A percentile compares a stretch with the other conserved stretches of the same genome.
Evolutionary conservation across 1,139 yeast genomes (phyloP).

Genomic region (Hansenula lynferdii): DNA sequence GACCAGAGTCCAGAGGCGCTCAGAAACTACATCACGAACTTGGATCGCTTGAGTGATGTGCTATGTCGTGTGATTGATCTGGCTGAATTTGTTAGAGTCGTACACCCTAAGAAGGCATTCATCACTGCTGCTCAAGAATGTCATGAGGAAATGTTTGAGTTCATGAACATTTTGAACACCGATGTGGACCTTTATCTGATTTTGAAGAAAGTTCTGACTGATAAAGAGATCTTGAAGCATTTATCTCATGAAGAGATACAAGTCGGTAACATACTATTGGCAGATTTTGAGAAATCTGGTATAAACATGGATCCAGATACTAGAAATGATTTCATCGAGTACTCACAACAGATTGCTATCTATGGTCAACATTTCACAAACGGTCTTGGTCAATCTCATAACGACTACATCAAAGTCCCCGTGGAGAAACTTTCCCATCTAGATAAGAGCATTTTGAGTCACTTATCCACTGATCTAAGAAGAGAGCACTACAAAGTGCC

Average conservation of each 20-base stretch:
- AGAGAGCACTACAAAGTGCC: slow-evolving; percentile 48
- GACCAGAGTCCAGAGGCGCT: slow-evolving; percentile 45
- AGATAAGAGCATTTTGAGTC: slow-evolving; percentile 21
- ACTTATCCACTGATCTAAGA: slow-evolving; percentile 24
- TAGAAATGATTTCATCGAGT: slow-evolving; percentile 64
- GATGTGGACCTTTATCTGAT: slow-evolving; percentile 66
- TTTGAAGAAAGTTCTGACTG: slow-evolving; percentile 50
- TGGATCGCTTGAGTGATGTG: slow-evolving; percentile 85
- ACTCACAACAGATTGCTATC: slow-evolving; percentile 78
- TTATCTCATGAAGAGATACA: slow-evolving; percentile 69
- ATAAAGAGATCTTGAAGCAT: slow-evolving; percentile 29
- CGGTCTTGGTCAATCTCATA: slow-evolving; percentile 39
- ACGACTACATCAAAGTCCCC: slow-evolving; percentile 27
- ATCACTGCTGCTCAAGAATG: slow-evolving; percentile 81
- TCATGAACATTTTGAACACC: slow-evolving; percentile 90
- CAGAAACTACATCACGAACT: slow-evolving; percentile 50
- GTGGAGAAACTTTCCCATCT: slow-evolving; percentile 29
- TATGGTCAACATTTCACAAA: slow-evolving; percentile 79
- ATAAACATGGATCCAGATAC: slow-evolving; percentile 72
- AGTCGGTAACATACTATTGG: slow-evolving; percentile 75
- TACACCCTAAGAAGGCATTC: slow-evolving; percentile 74
- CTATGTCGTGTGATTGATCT: slow-evolving; percentile 91
- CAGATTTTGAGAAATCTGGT: slow-evolving; percentile 90
- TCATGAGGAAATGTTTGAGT: slow-evolving; percentile 86
- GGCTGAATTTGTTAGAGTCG: slow-evolving; percentile 87